Conservation (phyloP, 2,329 filamentous ascomycete genomes). For the Cyclaneusma minus region DNA sequence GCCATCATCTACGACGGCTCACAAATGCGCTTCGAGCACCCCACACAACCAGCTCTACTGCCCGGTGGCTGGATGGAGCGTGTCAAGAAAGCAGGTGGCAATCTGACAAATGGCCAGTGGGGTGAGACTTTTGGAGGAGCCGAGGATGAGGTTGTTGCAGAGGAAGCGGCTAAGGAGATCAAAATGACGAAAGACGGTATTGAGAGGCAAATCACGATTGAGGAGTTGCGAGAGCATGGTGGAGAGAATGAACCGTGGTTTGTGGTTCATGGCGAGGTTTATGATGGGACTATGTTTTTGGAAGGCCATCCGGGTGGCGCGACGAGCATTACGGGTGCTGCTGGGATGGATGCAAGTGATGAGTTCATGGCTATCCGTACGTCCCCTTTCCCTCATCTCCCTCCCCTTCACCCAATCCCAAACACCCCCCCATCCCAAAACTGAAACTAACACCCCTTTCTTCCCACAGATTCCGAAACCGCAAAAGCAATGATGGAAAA, state of each 20-base stretch:
- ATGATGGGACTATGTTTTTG: slow-evolving; percentile 69
- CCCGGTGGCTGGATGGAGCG: slow-evolving; percentile 88
- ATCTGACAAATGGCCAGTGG: slow-evolving; percentile 72
- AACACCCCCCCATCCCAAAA: too few relatives aligned
- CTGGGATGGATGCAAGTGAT: slow-evolving; percentile 69
- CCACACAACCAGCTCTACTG: slow-evolving; percentile 63
- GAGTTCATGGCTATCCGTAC: slow-evolving; percentile 86
- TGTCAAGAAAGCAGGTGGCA: slow-evolving; percentile 68
- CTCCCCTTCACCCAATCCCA: slow-evolving; percentile 8
- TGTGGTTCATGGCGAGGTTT: slow-evolving; percentile 75
- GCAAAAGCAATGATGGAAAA: slow-evolving; percentile 78
- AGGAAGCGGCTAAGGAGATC: slow-evolving; percentile 46
- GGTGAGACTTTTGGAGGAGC: slow-evolving; percentile 52
- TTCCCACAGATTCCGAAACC: slow-evolving; percentile 73
- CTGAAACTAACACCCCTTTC: too few relatives aligned
- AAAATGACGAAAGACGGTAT: slow-evolving; percentile 61
- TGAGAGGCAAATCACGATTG: slow-evolving; percentile 45
- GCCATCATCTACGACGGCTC: slow-evolving; percentile 54
- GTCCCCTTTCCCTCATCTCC: slow-evolving; percentile 19
- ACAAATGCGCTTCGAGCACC: slow-evolving; percentile 67
- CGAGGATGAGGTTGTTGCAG: slow-evolving; percentile 24
- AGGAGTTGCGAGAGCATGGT: slow-evolving; percentile 57
- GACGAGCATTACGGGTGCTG: slow-evolving; percentile 66
- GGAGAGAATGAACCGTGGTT: slow-evolving; percentile 64
- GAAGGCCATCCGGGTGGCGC: slow-evolving; percentile 76